These are phyloP conservation scores for Neonectria punicea DNA, from an alignment of 2,329 filamentous ascomycete genomes.

Conservation along the genomic window DNA sequence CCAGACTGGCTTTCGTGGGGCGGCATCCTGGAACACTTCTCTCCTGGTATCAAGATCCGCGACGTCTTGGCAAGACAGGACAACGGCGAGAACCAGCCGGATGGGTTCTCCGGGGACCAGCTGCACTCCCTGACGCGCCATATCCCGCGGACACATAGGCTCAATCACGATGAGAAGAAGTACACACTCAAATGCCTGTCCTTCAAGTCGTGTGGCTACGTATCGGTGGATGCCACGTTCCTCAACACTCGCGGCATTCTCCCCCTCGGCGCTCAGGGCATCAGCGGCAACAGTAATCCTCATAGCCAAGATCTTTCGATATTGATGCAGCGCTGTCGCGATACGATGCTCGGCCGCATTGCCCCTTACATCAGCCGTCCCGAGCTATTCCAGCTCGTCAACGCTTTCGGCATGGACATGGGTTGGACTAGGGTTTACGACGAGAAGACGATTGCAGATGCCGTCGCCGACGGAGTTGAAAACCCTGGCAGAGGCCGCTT, in stretches of 20 bases:
- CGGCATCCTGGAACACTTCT: constrained; percentile 56
- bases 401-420: constrained; percentile 48
- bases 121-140: constrained; percentile 24
- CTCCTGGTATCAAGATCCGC: constrained; percentile 49
- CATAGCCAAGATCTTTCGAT: constrained; percentile 38
- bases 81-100: neutral
- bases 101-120: constrained; percentile 18
- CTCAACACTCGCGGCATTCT: constrained; percentile 52
- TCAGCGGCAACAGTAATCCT: constrained; percentile 37
- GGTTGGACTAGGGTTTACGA: constrained; percentile 53
- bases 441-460: constrained; percentile 44
- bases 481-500: constrained; percentile 54
- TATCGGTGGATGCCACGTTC: constrained; percentile 51
- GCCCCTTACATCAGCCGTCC: constrained; percentile 40
- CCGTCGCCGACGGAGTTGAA: constrained; percentile 49
- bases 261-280: constrained; percentile 35
- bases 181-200: constrained; percentile 54
- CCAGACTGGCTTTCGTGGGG: constrained; percentile 53
- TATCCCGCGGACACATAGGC: constrained; percentile 37
- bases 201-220: constrained; percentile 72
- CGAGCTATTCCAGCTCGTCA: constrained; percentile 46
- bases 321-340: constrained; percentile 50
- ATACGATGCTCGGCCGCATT: constrained; percentile 51
- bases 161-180: constrained; percentile 41
- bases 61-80: constrained; percentile 31